These are phyloP conservation scores for Cucurbita maxima DNA, from an alignment of 306 rosid species.

Conservation along the genomic window DNA sequence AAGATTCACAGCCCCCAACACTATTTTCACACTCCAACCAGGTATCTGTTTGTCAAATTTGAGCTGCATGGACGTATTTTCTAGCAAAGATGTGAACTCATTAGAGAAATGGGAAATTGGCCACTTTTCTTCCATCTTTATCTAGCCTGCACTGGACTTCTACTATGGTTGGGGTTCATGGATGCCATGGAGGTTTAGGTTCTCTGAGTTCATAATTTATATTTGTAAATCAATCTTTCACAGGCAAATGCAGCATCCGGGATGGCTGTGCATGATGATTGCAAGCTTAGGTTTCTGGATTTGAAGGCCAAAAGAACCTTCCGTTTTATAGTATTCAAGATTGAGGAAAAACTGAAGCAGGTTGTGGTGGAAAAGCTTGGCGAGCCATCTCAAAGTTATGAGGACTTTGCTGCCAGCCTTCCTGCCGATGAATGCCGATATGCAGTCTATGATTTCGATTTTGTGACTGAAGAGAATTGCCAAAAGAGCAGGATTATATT, in stretches of 20 bases:
- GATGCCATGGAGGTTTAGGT: not conserved
- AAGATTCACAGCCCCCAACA: too few relatives aligned
- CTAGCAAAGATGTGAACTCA: not conserved
- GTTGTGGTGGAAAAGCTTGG: slow-evolving; percentile 37
- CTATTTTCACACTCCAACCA: too few relatives aligned
- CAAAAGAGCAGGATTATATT: slow-evolving; percentile 41
- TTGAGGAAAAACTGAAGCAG: slow-evolving; percentile 35
- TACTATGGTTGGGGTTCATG: not conserved
- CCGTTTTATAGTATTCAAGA: slow-evolving; percentile 39
- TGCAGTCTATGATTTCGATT: slow-evolving; percentile 39
- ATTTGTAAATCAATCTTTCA: not conserved
- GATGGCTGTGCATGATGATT: slow-evolving; percentile 43
- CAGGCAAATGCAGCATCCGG: slow-evolving; percentile 47
- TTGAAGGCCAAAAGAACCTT: slow-evolving; percentile 36
- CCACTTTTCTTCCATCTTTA: not conserved
- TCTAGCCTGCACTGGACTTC: not conserved
- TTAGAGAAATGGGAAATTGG: not conserved
- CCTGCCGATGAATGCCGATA: slow-evolving; percentile 41
- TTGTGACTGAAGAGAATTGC: slow-evolving; percentile 32
- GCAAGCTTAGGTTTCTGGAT: slow-evolving; percentile 35
- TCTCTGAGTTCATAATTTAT: not conserved
- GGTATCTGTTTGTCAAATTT: not conserved
- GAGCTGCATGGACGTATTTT: not conserved
- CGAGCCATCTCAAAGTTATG: slow-evolving; percentile 26
- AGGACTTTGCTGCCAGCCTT: slow-evolving; percentile 28